Base-by-base conservation (phyloP, 352 stramenopile genomes). In the Pythium oligandrum region DNA sequence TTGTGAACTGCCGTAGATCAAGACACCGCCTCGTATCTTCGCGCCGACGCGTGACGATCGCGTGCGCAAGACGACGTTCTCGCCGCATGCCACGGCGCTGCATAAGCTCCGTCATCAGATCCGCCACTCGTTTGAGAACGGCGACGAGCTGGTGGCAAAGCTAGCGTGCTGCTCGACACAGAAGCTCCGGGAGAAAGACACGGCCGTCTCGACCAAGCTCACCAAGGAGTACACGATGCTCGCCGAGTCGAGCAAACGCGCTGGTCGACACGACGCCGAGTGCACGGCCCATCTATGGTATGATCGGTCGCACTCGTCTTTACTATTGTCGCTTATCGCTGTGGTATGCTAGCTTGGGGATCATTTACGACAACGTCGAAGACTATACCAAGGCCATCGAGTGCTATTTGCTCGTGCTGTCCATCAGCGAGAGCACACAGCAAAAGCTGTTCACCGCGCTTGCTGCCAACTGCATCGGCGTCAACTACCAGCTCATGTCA, bases 361-460 rank as follows among this genome's bases (percentile, higher is more conserved):
- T 96, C 49, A 79, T 89, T 36, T 75, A 95, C 55, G 87, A 96
- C 70, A 96, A 95, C 40, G 75, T 92, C 30, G 75, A 89, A 40
- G 82, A 95, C 34, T 93, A 90, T 48, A 59, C 61, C 30, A 88
- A 83, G 50, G 87, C 86, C 32, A 89, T 96, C 47, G 86, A 93
- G 44, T 86, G 68, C 63, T 96, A 95, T 59, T 59, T 90, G 48
- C 60, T 92, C 44, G 88, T 93, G 60, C 78, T 96, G 8, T 89
- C 73, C 4, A 89, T 96, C 55, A 92, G 84, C 43, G 71, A 90
- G 42, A 86, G 83, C 59, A 86, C 85, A 11, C 65, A 93, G 38
- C 83, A 95, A 50, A 77, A 65, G 44, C 44, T 85, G 31, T 92
- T 91, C 55, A 78, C 86, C 48, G 77, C 63, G 3, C 66, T 96